Conservation (phyloP, 2,329 filamentous ascomycete species). For the Lachnellula hyalina region DNA sequence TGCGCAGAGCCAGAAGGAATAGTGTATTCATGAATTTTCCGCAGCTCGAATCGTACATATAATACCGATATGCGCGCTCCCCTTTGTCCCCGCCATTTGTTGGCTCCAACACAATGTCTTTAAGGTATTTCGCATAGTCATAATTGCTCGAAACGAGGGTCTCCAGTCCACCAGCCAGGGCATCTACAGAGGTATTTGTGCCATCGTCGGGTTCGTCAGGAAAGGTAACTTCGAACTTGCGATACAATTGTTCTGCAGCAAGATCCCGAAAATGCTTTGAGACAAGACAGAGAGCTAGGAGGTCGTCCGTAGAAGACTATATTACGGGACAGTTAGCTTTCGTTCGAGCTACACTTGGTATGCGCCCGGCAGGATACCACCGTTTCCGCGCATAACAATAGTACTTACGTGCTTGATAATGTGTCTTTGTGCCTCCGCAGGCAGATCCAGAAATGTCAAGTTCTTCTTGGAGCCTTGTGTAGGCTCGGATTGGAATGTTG, state of each 20-base stretch:
- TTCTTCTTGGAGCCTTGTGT: background rate
- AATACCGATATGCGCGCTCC: slow-evolving; percentile 49
- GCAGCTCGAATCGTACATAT: slow-evolving; percentile 49
- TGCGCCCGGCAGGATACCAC: background rate
- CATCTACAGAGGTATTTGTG: slow-evolving; percentile 47
- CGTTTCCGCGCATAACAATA: background rate
- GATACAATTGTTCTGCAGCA: slow-evolving; percentile 54
- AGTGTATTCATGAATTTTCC: slow-evolving; percentile 62
- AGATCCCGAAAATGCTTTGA: slow-evolving; percentile 53
- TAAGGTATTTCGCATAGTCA: slow-evolving; percentile 55
- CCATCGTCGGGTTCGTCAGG: slow-evolving; percentile 50
- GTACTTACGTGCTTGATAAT: slow-evolving; percentile 32
- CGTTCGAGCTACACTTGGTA: background rate
- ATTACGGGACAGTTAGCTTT: slow-evolving; percentile 1
- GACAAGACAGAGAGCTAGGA: slow-evolving; percentile 54
- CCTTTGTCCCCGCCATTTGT: slow-evolving; percentile 46
- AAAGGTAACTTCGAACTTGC: slow-evolving; percentile 55
- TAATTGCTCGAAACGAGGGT: slow-evolving; percentile 60
- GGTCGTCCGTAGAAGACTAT: slow-evolving; percentile 47
- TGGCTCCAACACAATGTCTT: slow-evolving; percentile 52
- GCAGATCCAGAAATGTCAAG: slow-evolving; percentile 24
- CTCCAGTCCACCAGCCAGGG: slow-evolving; percentile 52
- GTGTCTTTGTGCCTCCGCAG: slow-evolving; percentile 28
- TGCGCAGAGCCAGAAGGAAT: slow-evolving; percentile 50
- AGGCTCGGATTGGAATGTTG: background rate